These are phyloP conservation scores for Chaetomidium leptoderma DNA, from an alignment of 495 filamentous ascomycete species.

Conservation along the genomic window DNA sequence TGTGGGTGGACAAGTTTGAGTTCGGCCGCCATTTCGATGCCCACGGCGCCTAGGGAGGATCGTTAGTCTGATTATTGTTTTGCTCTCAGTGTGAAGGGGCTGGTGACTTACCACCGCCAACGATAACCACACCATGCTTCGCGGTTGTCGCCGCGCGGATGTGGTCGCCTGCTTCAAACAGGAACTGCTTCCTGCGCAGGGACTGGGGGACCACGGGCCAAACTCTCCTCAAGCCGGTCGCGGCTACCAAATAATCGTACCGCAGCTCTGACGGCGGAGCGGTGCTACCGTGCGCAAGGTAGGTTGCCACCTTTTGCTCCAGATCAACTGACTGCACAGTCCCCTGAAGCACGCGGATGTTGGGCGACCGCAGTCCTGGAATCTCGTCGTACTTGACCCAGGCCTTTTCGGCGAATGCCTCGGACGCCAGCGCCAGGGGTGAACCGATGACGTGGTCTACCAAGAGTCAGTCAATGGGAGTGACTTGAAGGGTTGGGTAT, in stretches of 20 bases:
- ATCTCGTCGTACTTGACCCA: slow-evolving; percentile 62
- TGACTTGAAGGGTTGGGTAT: background rate
- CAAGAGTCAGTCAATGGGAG: background rate
- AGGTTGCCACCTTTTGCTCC: slow-evolving; percentile 46
- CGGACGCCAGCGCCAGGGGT: slow-evolving; percentile 57
- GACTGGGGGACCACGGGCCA: slow-evolving; percentile 63
- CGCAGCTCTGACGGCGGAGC: slow-evolving; percentile 30
- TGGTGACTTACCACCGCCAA: slow-evolving; percentile 47
- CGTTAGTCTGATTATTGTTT: background rate
- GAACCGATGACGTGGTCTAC: slow-evolving; percentile 59
- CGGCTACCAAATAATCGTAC: slow-evolving; percentile 64
- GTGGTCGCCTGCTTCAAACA: slow-evolving; percentile 51
- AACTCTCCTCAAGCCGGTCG: slow-evolving; percentile 55
- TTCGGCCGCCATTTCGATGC: slow-evolving; percentile 68
- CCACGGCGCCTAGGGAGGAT: slow-evolving; percentile 53
- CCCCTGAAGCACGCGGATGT: slow-evolving; percentile 55
- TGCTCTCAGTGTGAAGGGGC: background rate
- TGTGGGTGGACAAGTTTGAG: slow-evolving; percentile 55
- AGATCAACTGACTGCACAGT: slow-evolving; percentile 52
- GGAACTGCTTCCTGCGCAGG: slow-evolving; percentile 48
- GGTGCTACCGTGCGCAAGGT: slow-evolving; percentile 26
- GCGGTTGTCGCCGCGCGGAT: slow-evolving; percentile 36
- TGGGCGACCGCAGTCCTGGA: slow-evolving; percentile 50
- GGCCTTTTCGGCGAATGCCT: slow-evolving; percentile 50
- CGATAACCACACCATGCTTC: slow-evolving; percentile 52